Base-by-base conservation (phyloP, 305 asterid species). In the Ilex paraguariensis region DNA sequence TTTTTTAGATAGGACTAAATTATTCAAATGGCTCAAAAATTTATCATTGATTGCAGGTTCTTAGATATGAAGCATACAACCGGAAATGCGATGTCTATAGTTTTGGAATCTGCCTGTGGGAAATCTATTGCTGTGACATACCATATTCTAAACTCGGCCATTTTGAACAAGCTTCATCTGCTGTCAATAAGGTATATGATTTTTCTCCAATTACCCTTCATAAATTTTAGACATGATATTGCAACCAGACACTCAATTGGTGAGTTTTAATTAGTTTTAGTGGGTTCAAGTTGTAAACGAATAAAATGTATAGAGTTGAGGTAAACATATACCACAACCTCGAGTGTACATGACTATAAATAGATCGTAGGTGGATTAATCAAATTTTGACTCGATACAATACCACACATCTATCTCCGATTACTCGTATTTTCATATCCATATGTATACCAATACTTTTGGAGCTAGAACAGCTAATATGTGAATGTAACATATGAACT, bases 101-200 rank as follows among this genome's bases (percentile, higher is more conserved):
- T 28, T 68, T 68, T 17, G 73, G 73, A 4, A 68, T 68, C 30
- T 67, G 62, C 48, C 44, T 67, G 15, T 67, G 66, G 66, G 72
- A 67, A 31, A 67, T 67, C 14, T 68, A 68, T 40, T 50, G 55
- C 10, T 61, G 63, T n/a, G 33, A 32, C 5, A 17, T 15, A 61
- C 51, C 57, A 2, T 54, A 28, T 12, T 39, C 52, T 28, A 14
- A 61, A 39, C 13, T 21, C 6, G 32, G 31, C 10, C 30, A n/a
- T 17, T 0, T 16, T 13, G 50, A 31, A 5, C 31, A 31, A 16
- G 17, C 3, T 13, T 53, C 66, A 51, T 2, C 33, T 31, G 39
- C 4, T 17, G 36, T 32, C 28, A 14, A 36, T 57, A n/a, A 62
- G 66, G 66, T 33, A 36, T 13, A 8, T 31, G 12, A 56, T 32